Percentiles rank a stretch among this genome's conserved stretches.
phyloP scores from a whole-genome alignment of 768 basidiomycete genomes.

The Phylloporus arenicola region DNA sequence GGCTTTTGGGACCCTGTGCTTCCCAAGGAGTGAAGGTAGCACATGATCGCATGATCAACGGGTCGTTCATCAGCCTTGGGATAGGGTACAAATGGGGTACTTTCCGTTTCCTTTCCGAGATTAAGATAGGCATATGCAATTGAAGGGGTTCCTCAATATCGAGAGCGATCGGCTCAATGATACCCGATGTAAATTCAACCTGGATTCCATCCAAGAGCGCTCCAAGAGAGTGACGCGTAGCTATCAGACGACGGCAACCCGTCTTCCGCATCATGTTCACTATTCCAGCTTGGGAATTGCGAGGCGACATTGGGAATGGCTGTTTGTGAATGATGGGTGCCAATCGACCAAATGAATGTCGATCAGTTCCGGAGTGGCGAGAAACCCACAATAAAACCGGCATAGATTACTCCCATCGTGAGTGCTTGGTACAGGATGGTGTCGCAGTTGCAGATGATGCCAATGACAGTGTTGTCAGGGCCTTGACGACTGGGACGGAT shows the following conservation, averaged over 20 bases:
- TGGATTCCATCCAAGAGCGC: constrained; percentile 29
- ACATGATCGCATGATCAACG: constrained; percentile 15
- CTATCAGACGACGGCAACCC: constrained; percentile 35
- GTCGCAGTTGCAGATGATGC: constrained; percentile 35
- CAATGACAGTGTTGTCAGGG: constrained; percentile 32
- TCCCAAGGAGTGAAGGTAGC: constrained; percentile 45
- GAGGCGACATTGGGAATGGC: constrained; percentile 36
- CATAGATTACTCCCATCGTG: constrained; percentile 28
- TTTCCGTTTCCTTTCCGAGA: background rate
- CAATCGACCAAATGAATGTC: background rate
- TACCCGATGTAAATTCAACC: constrained; percentile 10
- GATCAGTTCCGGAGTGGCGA: background rate
- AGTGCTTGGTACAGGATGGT: constrained; percentile 40
- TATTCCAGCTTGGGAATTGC: constrained; percentile 33
- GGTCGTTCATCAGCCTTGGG: constrained; percentile 1
- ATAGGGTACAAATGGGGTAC: constrained; percentile 4
- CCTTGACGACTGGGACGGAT: constrained; percentile 32
- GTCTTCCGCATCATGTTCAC: constrained; percentile 33
- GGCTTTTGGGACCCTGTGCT: constrained; percentile 43
- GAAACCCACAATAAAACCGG: constrained; percentile 10
- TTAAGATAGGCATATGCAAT: constrained; percentile 10
- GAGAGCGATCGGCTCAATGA: background rate
- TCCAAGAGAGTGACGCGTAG: constrained; percentile 29
- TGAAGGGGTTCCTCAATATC: constrained; percentile 15
- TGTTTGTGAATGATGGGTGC: constrained; percentile 1